Evolutionary conservation across 306 rosid genomes (phyloP), one percentile per base, ranked within the genome.

Genomic region (Mimosa pudica): DNA sequence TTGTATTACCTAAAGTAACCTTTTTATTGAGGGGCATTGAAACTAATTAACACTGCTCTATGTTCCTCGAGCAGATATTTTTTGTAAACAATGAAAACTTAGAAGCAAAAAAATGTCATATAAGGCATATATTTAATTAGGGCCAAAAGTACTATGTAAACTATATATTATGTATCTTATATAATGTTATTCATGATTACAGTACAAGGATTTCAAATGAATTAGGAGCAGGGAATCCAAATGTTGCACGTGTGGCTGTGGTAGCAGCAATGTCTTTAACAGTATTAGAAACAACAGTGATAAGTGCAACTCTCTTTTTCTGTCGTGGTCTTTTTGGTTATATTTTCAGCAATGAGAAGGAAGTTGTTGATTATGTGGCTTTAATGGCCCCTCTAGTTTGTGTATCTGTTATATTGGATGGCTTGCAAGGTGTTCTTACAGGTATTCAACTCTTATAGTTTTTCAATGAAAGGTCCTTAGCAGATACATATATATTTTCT

Each of bases 191-290:
- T 10, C 69, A 41, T 75, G 47, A 46, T 18, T 70, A 24, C 63
- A 90, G 97, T 74, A 90, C 92, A 47, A 86, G 97, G 74, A 87
- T 92, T 68, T 86, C 95, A 65, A 92, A 90, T 85, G 97, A 92
- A 85, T 71, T 92, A 77, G 96, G 93, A 78, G 92, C 96, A 16
- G 91, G 96, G 69, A 88, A 86, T 79, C 87, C 92, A 38, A 71
- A 73, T 55, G 88, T 80, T 52, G 93, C 93, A 42, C 90, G 85
- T 2, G 35, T 88, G 20, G 88, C 88, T 66, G 83, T 89, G n/a
- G 46, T 79, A 17, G 96, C 89, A 32, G 86, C 80, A 3, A 75
- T 88, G 75, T 85, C 81, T 64, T 80, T 92, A 11, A 77, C 87
- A 62, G 71, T 84, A 16, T 10, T 80, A 2, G 92, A 89, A 82